Evolutionary conservation across 306 rosid genomes (phyloP).

Genomic region (Vachellia collinsii): DNA sequence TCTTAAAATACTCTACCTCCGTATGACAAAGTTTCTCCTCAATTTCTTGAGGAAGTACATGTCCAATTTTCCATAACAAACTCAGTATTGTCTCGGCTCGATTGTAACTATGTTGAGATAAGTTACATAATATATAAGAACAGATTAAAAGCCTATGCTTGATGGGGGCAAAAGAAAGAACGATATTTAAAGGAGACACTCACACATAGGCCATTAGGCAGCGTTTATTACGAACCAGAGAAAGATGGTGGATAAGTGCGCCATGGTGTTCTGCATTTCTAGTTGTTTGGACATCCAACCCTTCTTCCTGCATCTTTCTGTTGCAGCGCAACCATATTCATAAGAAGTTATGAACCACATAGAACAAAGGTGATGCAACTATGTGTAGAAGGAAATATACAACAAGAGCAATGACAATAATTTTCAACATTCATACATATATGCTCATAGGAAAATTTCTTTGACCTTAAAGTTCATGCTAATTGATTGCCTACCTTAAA

Average conservation of each 20-base stretch:
- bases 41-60: constrained; percentile 71
- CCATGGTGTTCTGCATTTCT: constrained; percentile 86
- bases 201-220: constrained; percentile 83
- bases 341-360: not conserved
- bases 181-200: constrained; percentile 35
- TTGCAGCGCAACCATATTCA: constrained; percentile 5
- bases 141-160: constrained; percentile 4
- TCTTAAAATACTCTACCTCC: constrained; percentile 78
- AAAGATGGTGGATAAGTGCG: constrained; percentile 83
- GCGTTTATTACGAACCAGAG: constrained; percentile 88
- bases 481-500: not conserved
- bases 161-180: constrained; percentile 17
- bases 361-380: not conserved
- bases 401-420: not conserved
- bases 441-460: not conserved
- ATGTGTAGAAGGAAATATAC: not conserved
- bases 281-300: constrained; percentile 78
- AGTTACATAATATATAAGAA: constrained; percentile 25
- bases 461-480: not conserved
- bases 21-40: constrained; percentile 71
- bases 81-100: constrained; percentile 67
- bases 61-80: constrained; percentile 85
- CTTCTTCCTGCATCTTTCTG: constrained; percentile 89
- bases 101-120: constrained; percentile 55
- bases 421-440: not conserved